A percentile compares a stretch with the other conserved stretches of the same genome.
These are phyloP conservation scores for Amanita phalloides DNA, from an alignment of 768 basidiomycete species.

Conservation along the genomic window DNA sequence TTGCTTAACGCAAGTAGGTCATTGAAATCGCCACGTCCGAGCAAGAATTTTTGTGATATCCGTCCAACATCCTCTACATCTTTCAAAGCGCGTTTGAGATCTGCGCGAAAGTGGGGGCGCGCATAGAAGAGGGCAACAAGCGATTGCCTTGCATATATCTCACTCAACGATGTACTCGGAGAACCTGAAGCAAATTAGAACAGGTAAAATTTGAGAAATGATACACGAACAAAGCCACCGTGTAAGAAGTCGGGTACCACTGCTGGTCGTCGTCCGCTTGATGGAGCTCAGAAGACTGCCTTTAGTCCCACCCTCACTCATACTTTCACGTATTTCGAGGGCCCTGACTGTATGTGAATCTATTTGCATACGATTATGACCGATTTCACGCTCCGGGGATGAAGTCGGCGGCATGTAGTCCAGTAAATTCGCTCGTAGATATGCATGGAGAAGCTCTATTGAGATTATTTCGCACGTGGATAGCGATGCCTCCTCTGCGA, in stretches of 20 bases:
- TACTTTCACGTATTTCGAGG: conserved; percentile 74
- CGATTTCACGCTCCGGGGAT: conserved; percentile 44
- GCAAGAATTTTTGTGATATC: conserved; percentile 65
- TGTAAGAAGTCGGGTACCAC: conserved; percentile 65
- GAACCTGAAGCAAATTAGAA: conserved; percentile 42
- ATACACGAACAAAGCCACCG: conserved; percentile 64
- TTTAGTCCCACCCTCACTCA: conserved; percentile 58
- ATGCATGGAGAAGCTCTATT: conserved; percentile 18
- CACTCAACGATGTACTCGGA: conserved; percentile 64
- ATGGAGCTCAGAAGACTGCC: conserved; percentile 70
- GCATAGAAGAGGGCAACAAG: conserved; percentile 61
- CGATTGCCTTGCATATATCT: conserved; percentile 69
- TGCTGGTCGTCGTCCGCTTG: conserved; percentile 66
- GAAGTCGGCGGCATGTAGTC: conserved; percentile 67
- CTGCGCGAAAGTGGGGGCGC: conserved; percentile 52
- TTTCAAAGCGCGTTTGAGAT: conserved; percentile 44
- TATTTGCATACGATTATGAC: conserved; percentile 67
- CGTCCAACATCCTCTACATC: conserved; percentile 63
- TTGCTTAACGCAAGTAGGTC: conserved; percentile 58
- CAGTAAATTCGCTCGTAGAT: conserved; percentile 56
- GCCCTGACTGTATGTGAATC: conserved; percentile 83
- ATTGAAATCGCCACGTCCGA: conserved; percentile 52
- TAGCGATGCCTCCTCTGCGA: not conserved
- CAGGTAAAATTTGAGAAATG: conserved; percentile 17
- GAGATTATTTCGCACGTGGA: not conserved